phyloP scores from a whole-genome alignment of 148 eudicot genomes.

The Mesembryanthemum crystallinum region DNA sequence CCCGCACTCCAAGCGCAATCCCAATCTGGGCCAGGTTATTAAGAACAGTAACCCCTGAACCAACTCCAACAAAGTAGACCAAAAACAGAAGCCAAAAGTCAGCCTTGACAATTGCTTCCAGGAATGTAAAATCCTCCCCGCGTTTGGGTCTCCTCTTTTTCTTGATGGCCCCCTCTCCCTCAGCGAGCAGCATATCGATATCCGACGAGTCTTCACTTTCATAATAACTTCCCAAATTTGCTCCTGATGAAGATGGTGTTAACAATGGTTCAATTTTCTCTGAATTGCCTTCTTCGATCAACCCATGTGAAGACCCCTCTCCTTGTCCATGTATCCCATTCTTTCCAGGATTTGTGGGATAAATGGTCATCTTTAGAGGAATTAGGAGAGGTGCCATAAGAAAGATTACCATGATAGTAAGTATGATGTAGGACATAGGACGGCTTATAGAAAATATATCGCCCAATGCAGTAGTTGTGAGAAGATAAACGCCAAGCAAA shows the following conservation, averaged over 20 bases:
- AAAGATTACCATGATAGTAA: constrained; percentile 61
- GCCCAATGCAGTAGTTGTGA: constrained; percentile 51
- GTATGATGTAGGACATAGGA: constrained; percentile 40
- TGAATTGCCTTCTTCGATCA: constrained; percentile 25
- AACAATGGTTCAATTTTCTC: constrained; percentile 51
- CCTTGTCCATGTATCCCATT: constrained; percentile 22
- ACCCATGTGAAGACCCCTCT: constrained; percentile 27
- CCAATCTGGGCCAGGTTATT: constrained; percentile 96
- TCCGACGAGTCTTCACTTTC: constrained; percentile 54
- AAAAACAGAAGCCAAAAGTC: constrained; percentile 91
- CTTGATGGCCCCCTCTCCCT: constrained; percentile 85
- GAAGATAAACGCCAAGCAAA: constrained; percentile 67
- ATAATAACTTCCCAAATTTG: constrained; percentile 37
- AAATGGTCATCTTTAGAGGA: constrained; percentile 82
- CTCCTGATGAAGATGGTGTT: constrained; percentile 42
- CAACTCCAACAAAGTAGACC: constrained; percentile 88
- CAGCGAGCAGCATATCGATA: constrained; percentile 65
- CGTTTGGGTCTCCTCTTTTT: constrained; percentile 76
- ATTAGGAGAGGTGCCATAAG: constrained; percentile 79
- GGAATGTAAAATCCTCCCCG: constrained; percentile 79
- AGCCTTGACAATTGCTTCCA: constrained; percentile 80
- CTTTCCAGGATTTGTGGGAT: constrained; percentile 33
- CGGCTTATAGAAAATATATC: constrained; percentile 33
- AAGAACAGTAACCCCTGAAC: constrained; percentile 86
- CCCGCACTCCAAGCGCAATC: constrained; percentile 61